Evolutionary conservation across 495 filamentous ascomycete species (phyloP).

Genomic region (Tuber microsphaerosporum): DNA sequence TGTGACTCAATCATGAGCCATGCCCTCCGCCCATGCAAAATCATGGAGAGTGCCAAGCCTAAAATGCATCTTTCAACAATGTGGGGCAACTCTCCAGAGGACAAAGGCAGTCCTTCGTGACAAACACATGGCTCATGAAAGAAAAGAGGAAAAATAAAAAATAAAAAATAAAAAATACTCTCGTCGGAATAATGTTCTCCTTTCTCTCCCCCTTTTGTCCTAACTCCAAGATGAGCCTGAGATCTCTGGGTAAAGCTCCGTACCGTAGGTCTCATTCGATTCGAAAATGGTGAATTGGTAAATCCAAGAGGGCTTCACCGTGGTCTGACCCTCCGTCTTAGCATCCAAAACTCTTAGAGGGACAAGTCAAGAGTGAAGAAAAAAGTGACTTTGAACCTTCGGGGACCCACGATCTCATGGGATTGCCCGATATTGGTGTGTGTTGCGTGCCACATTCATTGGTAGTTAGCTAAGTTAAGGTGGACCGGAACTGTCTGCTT

Average conservation of each 20-base stretch:
- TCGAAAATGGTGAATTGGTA: not conserved
- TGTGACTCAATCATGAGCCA: not conserved
- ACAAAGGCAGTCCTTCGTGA: not conserved
- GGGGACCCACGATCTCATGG: not conserved
- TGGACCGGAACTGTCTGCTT: not conserved
- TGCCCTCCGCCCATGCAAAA: not conserved
- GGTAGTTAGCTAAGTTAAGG: not conserved
- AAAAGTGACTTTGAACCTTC: not conserved
- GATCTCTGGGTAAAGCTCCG: not conserved
- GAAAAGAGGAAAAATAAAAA: not conserved
- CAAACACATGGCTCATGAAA: not conserved
- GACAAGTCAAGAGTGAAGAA: not conserved
- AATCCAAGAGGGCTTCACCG: not conserved
- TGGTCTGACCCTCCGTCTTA: constrained; percentile 16
- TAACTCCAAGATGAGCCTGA: not conserved
- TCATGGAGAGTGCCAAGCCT: not conserved
- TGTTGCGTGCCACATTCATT: not conserved
- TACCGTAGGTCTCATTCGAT: not conserved
- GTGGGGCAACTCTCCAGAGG: not conserved
- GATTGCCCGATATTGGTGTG: not conserved
- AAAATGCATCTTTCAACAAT: not conserved
- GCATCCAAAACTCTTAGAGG: not conserved
- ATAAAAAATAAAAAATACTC: not conserved
- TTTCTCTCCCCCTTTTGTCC: not conserved
- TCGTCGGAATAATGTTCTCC: not conserved